Conservation (phyloP, 805 yeast genomes). For the Suhomyces xylopsoci region DNA sequence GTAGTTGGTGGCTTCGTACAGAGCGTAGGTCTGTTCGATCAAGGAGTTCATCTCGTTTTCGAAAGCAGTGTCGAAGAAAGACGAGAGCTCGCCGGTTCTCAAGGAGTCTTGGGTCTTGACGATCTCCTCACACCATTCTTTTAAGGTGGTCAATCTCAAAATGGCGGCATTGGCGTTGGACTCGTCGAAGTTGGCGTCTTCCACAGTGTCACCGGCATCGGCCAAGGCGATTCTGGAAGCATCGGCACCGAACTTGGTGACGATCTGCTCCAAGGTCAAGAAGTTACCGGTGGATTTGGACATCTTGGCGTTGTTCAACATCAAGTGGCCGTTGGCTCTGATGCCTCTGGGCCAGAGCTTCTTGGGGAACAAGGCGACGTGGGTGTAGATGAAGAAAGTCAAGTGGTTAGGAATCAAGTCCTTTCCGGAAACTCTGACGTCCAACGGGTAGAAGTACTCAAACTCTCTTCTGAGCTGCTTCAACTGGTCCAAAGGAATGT, state of each 20-base stretch:
- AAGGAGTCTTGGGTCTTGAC: conserved; percentile 49
- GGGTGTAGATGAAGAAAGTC: conserved; percentile 91
- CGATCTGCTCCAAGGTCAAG: conserved; percentile 81
- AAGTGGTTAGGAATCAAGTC: conserved; percentile 96
- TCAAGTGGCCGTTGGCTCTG: conserved; percentile 91
- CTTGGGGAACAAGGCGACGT: conserved; percentile 90
- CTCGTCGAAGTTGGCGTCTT: conserved; percentile 98
- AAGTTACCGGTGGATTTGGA: conserved; percentile 97
- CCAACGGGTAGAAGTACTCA: conserved; percentile 95
- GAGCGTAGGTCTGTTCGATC: conserved; percentile 68
- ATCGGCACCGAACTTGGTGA: conserved; percentile 92
- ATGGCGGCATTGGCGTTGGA: conserved; percentile 96
- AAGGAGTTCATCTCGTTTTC: conserved; percentile 89
- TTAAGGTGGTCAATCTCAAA: conserved; percentile 83
- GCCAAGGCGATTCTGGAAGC: conserved; percentile 97
- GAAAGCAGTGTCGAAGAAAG: conserved; percentile 82
- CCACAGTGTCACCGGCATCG: conserved; percentile 96
- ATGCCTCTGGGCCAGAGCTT: conserved; percentile 91
- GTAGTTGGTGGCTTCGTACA: conserved; percentile 71
- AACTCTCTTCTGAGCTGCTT: conserved; percentile 84
- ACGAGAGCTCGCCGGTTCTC: conserved; percentile 46
- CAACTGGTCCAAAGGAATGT: conserved; percentile 66
- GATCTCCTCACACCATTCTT: conserved; percentile 92
- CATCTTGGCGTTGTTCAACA: conserved; percentile 97
- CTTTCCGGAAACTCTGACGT: conserved; percentile 88